Evolutionary conservation across 2,329 filamentous ascomycete genomes (phyloP).

Genomic region (Coniosporium tulheliwenetii): DNA sequence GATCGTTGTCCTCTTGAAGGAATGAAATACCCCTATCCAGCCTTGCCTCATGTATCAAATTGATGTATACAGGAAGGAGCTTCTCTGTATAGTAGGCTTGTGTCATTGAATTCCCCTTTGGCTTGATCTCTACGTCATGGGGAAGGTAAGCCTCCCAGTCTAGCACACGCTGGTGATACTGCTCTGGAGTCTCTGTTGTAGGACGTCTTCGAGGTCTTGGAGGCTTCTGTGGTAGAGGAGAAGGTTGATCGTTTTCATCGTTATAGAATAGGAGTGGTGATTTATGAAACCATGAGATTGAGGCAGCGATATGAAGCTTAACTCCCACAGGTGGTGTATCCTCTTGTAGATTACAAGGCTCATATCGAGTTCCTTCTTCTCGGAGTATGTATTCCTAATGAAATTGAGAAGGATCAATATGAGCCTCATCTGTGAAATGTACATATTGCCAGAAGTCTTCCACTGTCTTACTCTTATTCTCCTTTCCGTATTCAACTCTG

Average conservation of each 20-base stretch:
- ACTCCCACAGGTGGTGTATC: neutral
- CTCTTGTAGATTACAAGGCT: neutral
- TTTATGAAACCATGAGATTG: neutral
- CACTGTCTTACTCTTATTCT: too few species aligned
- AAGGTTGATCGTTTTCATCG: neutral
- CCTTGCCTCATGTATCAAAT: neutral
- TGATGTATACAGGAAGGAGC: slow-evolving; percentile 1
- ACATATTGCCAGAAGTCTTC: too few species aligned
- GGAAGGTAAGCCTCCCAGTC: neutral
- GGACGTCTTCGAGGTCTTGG: neutral
- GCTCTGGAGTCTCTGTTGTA: neutral
- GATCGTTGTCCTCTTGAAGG: neutral
- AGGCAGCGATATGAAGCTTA: neutral
- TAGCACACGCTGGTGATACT: neutral
- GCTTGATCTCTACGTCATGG: slow-evolving; percentile 1
- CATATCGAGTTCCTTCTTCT: neutral
- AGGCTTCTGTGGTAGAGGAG: neutral
- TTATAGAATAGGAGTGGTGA: neutral
- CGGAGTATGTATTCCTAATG: neutral
- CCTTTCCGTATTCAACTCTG: too few species aligned
- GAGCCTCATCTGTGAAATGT: neutral
- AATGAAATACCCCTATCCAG: neutral
- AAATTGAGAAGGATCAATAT: neutral
- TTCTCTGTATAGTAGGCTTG: slow-evolving; percentile 1
- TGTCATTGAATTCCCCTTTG: slow-evolving; percentile 3